Conservation (phyloP, 1,284 basidiomycete species). For the Boletus smithii region DNA sequence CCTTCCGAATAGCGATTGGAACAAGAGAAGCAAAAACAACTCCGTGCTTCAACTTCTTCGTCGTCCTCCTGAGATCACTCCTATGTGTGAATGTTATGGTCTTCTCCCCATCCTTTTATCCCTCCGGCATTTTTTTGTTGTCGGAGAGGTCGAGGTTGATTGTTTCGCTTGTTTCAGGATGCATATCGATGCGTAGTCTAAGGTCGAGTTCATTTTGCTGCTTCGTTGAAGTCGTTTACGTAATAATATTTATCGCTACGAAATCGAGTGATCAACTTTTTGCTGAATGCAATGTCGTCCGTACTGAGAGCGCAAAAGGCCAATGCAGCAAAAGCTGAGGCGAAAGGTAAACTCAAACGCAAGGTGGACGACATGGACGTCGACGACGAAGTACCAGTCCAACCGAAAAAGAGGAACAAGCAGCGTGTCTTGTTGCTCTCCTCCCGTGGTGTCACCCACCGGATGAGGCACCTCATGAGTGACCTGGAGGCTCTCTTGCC, state of each 20-base stretch:
- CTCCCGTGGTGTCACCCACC: constrained; percentile 91
- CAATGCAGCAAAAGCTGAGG: constrained; percentile 50
- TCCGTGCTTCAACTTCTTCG: constrained; percentile 44
- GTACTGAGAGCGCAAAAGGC: constrained; percentile 60
- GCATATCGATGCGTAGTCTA: too few relatives aligned
- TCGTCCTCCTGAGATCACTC: constrained; percentile 26
- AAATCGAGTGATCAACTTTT: neutral
- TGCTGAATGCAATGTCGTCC: constrained; percentile 52
- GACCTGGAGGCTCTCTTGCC: constrained; percentile 90
- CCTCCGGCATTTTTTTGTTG: constrained; percentile 2
- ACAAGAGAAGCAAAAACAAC: constrained; percentile 84
- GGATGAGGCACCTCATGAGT: constrained; percentile 97
- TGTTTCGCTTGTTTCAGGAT: neutral
- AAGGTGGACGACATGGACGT: constrained; percentile 62
- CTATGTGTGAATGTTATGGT: neutral
- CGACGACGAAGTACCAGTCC: constrained; percentile 34
- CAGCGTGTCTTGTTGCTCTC: constrained; percentile 89
- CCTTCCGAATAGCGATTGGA: constrained; percentile 64
- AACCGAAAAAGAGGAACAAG: constrained; percentile 71
- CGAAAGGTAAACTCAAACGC: constrained; percentile 55
- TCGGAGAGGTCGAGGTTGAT: constrained; percentile 6
- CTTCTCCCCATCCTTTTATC: neutral
- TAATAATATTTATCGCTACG: constrained; percentile 14
- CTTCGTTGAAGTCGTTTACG: constrained; percentile 13
- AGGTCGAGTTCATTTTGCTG: too few relatives aligned